Base-by-base conservation (phyloP, 352 stramenopile species). In the Halophytophthora batemanensis region DNA sequence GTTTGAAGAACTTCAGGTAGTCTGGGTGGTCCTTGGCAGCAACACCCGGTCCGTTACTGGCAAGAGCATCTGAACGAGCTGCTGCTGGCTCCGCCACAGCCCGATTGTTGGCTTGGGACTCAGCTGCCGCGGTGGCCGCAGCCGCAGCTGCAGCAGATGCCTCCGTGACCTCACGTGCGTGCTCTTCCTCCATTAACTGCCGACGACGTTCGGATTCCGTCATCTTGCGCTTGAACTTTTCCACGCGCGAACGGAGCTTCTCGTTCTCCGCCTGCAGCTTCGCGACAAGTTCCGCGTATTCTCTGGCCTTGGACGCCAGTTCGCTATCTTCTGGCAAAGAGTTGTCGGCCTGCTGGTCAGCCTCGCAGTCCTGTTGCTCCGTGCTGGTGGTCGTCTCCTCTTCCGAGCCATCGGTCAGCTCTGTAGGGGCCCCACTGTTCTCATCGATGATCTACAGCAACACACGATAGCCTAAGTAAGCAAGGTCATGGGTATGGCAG, bases 1-100 rank as follows among this genome's bases (percentile, higher is more conserved):
- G 53, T 60, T 90, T 95, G 58, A 95, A 95, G 35, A 78, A 95
- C 59, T 93, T 93, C 29, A 60, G 53, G 42, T 77, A 93, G 14
- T 88, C 78, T 1, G 80, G 82, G 40, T 93, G 76, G 7, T 92
- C 77, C 52, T 86, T 84, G 6, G 71, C 78, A 49, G 51, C 69
- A 2, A 89, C 61, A 36, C 75, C 74, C 17, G 31, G 15, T 49
- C 61, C 56, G 45, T 59, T 79, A 19, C 36, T 54, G 22, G 31
- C 39, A 21, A 42, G 22, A 19, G 23, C 44, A 29, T 45, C 48
- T 23, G 44, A 68, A 29, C 45, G 13, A 18, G 14, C 39, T 14
- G 28, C 15, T 39, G 49, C 19, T 18, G 38, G 25, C 35, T 51
- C 43, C 5, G 45, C 38, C 0, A 22, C 39, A 34, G 35, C 57